Conservation (phyloP, 2,329 filamentous ascomycete species). For the Huntiella bhutanensis region DNA sequence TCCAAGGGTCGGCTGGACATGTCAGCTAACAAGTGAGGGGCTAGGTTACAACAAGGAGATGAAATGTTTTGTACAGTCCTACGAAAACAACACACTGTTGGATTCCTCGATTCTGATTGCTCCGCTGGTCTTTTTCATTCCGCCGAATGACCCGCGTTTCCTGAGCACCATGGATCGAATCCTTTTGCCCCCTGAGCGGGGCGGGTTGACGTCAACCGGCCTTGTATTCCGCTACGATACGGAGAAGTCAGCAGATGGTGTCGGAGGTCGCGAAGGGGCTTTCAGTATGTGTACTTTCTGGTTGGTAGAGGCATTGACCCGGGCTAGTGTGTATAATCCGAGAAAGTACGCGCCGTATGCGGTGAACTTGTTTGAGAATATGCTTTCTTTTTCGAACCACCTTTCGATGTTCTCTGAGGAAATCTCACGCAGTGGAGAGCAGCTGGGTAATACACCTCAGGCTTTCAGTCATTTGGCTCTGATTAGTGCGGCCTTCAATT, state of each 20-base stretch:
- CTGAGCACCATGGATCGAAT: slow-evolving; percentile 53
- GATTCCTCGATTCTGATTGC: slow-evolving; percentile 61
- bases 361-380: slow-evolving; percentile 57
- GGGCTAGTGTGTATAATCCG: slow-evolving; percentile 45
- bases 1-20: background rate
- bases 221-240: slow-evolving; percentile 62
- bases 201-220: slow-evolving; percentile 55
- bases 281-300: slow-evolving; percentile 74
- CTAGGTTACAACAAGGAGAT: slow-evolving; percentile 50
- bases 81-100: slow-evolving; percentile 49
- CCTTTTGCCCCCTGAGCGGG: slow-evolving; percentile 52
- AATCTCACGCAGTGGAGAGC: slow-evolving; percentile 55
- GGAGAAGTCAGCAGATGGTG: slow-evolving; percentile 47
- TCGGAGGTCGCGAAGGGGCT: slow-evolving; percentile 55
- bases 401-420: slow-evolving; percentile 64
- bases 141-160: slow-evolving; percentile 60
- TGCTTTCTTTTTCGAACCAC: slow-evolving; percentile 59
- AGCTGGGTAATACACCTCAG: slow-evolving; percentile 63
- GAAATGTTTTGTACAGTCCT: slow-evolving; percentile 56
- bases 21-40: background rate
- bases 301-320: slow-evolving; percentile 60
- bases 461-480: slow-evolving; percentile 61
- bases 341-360: slow-evolving; percentile 40
- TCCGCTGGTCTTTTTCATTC: slow-evolving; percentile 61
- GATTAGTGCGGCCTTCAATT: slow-evolving; percentile 59